A percentile compares a stretch with the other conserved stretches of the same genome.
These are phyloP conservation scores for Penicillium sp. DNA, from an alignment of 2,329 filamentous ascomycete species.

Conservation along the genomic window DNA sequence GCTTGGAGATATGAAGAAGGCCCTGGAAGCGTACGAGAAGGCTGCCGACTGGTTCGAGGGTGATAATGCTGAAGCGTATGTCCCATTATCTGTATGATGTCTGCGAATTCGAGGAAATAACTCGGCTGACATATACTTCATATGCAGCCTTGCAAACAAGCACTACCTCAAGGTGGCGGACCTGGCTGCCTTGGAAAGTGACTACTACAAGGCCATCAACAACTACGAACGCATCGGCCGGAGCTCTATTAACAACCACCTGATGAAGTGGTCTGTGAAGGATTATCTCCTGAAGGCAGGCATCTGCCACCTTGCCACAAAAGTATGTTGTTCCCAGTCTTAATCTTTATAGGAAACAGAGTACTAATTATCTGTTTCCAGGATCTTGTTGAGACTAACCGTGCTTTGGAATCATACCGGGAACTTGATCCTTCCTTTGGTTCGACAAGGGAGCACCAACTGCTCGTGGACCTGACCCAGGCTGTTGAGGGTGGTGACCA, in stretches of 20 bases:
- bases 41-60: constrained; percentile 87
- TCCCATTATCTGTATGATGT: background rate
- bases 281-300: constrained; percentile 94
- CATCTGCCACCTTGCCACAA: constrained; percentile 78
- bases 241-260: constrained; percentile 77
- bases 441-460: constrained; percentile 73
- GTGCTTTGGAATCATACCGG: constrained; percentile 77
- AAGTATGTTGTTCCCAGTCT: constrained; percentile 29
- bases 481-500: constrained; percentile 75
- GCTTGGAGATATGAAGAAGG: constrained; percentile 71
- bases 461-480: constrained; percentile 72
- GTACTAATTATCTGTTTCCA: constrained; percentile 18
- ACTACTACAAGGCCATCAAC: constrained; percentile 80
- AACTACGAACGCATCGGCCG: constrained; percentile 81
- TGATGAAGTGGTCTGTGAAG: constrained; percentile 92
- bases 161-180: constrained; percentile 90
- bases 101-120: background rate
- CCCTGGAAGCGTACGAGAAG: constrained; percentile 78
- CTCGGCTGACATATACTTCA: background rate
- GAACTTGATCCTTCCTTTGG: constrained; percentile 76
- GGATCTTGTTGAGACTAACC: constrained; percentile 74
- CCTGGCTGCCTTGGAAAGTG: constrained; percentile 72
- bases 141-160: constrained; percentile 77
- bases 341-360: background rate
- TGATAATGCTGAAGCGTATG: constrained; percentile 76